These are phyloP conservation scores for Penicillium janthinellum DNA, from an alignment of 2,329 filamentous ascomycete genomes.

Conservation along the genomic window DNA sequence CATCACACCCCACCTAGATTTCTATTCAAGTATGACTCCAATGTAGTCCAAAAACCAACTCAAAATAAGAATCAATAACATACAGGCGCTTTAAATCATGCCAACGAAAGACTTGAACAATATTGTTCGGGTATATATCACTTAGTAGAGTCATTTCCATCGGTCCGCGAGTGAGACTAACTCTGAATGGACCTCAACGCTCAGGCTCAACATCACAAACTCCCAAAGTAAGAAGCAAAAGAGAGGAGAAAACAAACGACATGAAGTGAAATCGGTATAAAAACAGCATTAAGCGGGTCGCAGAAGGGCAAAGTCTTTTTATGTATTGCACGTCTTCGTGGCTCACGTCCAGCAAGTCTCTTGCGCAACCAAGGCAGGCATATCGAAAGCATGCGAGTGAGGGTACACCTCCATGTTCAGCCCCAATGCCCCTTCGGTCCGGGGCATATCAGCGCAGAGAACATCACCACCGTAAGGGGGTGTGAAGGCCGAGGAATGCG, in stretches of 20 bases:
- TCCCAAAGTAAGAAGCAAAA: not conserved
- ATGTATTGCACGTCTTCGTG: not conserved
- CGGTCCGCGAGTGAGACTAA: not conserved
- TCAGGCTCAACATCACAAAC: conserved; percentile 18
- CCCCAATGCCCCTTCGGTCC: conserved; percentile 29
- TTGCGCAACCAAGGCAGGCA: conserved; percentile 38
- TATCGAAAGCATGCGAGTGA: conserved; percentile 35
- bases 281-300: conserved; percentile 6
- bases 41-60: not conserved
- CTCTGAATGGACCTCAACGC: conserved; percentile 14
- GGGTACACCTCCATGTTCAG: conserved; percentile 37
- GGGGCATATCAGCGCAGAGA: conserved; percentile 33
- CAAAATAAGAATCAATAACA: not conserved
- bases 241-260: not conserved
- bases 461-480: conserved; percentile 41
- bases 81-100: conserved; percentile 13
- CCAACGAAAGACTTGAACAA: conserved; percentile 6
- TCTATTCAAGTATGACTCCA: not conserved
- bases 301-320: not conserved
- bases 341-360: conserved; percentile 40
- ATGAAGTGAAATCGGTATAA: not conserved
- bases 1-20: not conserved
- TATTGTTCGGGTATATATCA: conserved; percentile 23
- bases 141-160: conserved; percentile 8
- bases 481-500: conserved; percentile 42